A percentile compares a stretch with the other conserved stretches of the same genome.
These are phyloP conservation scores for Clavariopsis aquatica DNA, from an alignment of 495 filamentous ascomycete species.

Conservation along the genomic window DNA sequence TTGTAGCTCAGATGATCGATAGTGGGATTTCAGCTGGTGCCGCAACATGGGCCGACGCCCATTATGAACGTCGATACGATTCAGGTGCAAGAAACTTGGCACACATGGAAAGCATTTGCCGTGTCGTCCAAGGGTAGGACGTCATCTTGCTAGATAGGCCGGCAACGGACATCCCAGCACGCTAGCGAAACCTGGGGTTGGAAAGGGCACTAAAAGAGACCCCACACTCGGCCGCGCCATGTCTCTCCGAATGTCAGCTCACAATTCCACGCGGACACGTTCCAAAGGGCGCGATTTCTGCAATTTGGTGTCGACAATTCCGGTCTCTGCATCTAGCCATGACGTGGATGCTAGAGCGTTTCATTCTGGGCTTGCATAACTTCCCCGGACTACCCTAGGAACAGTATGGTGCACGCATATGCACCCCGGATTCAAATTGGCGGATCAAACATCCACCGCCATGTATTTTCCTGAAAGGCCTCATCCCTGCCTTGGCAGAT, in stretches of 20 bases:
- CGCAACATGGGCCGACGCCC: slow-evolving; percentile 23
- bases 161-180: background rate
- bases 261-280: background rate
- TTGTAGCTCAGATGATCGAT: background rate
- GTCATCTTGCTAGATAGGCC: background rate
- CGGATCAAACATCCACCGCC: background rate
- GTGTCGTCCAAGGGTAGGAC: background rate
- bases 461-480: background rate
- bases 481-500: background rate
- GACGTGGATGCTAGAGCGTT: background rate
- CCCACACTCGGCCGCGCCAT: slow-evolving; percentile 11
- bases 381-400: background rate
- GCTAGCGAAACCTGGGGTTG: background rate
- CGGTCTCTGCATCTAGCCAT: background rate
- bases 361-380: background rate
- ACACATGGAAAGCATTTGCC: background rate
- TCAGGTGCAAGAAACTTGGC: background rate
- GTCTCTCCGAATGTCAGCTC: slow-evolving; percentile 12
- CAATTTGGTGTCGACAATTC: background rate
- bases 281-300: background rate
- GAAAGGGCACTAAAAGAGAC: background rate
- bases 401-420: background rate
- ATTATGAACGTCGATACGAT: background rate
- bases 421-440: background rate
- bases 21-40: background rate